These are phyloP conservation scores for Ogataea hybrid DNA, from an alignment of 1,139 yeast species.

Conservation along the genomic window DNA sequence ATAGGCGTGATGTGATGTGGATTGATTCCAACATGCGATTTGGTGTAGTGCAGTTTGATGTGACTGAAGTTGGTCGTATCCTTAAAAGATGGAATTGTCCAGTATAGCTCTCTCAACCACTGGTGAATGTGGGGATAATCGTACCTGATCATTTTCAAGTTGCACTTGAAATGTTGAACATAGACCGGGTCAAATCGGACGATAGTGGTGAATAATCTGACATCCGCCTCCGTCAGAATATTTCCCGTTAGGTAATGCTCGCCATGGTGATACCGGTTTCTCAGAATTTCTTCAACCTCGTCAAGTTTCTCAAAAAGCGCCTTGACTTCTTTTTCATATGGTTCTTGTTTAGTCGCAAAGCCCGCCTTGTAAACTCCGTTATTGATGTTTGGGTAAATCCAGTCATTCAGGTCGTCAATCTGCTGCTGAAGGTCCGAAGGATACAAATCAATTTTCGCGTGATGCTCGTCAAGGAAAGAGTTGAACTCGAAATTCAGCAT, in stretches of 20 bases:
- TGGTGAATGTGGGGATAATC: conserved; percentile 77
- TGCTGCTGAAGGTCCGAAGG: conserved; percentile 52
- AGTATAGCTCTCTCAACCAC: conserved; percentile 82
- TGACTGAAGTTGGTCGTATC: conserved; percentile 85
- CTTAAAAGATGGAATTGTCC: conserved; percentile 71
- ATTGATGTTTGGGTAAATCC: conserved; percentile 84
- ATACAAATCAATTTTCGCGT: conserved; percentile 53
- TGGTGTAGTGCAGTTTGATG: conserved; percentile 86
- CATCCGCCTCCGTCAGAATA: conserved; percentile 82
- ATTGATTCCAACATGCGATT: conserved; percentile 75
- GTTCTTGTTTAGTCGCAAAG: conserved; percentile 81
- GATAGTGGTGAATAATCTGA: conserved; percentile 80
- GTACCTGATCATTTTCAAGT: conserved; percentile 73
- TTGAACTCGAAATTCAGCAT: conserved; percentile 76
- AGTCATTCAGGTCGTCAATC: conserved; percentile 77
- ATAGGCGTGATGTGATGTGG: conserved; percentile 82
- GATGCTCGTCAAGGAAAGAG: conserved; percentile 46
- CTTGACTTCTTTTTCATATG: conserved; percentile 70
- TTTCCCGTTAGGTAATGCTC: conserved; percentile 57
- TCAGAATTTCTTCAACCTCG: conserved; percentile 65
- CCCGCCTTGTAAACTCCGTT: conserved; percentile 96
- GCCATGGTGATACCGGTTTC: conserved; percentile 42
- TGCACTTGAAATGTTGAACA: conserved; percentile 94
- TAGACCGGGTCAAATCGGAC: conserved; percentile 89
- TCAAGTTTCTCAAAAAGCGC: conserved; percentile 71